A percentile compares a stretch with the other conserved stretches of the same genome.
These are phyloP conservation scores for Tilletia indica DNA, from an alignment of 1,284 basidiomycete genomes.

Conservation along the genomic window DNA sequence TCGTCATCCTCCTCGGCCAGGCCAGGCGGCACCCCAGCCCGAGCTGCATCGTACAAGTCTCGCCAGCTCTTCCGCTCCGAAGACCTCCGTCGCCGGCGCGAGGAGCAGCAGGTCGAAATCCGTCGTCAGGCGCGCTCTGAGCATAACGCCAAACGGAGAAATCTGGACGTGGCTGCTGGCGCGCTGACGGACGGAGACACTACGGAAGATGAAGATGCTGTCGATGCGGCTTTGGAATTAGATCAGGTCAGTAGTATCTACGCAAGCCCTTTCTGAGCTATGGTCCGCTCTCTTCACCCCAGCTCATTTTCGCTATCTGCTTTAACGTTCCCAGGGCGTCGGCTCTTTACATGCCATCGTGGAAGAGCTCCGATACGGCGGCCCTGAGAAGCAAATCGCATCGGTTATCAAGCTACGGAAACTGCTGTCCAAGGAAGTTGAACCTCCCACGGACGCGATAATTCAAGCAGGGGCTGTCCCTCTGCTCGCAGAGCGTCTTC, in stretches of 20 bases:
- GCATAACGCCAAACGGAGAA: conserved; percentile 54
- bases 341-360: conserved; percentile 79
- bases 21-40: conserved; percentile 7
- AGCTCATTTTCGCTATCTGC: conserved; percentile 28
- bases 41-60: conserved; percentile 39
- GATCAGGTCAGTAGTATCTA: conserved; percentile 34
- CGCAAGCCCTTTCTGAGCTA: not conserved
- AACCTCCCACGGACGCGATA: conserved; percentile 98
- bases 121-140: conserved; percentile 54
- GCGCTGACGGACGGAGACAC: conserved; percentile 16
- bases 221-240: conserved; percentile 34
- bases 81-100: conserved; percentile 53
- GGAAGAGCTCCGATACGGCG: conserved; percentile 84
- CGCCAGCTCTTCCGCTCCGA: conserved; percentile 54
- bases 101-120: conserved; percentile 56
- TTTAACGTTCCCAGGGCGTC: conserved; percentile 64
- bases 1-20: not conserved
- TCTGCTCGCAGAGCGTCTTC: conserved; percentile 93
- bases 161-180: conserved; percentile 26
- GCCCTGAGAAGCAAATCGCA: conserved; percentile 85
- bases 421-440: conserved; percentile 93
- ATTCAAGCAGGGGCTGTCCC: conserved; percentile 97
- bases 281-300: conserved; percentile 43
- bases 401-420: conserved; percentile 95
- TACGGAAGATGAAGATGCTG: conserved; percentile 29